Base-by-base conservation (phyloP, 345 rosid genomes). In the Hypericum androsaemum region DNA sequence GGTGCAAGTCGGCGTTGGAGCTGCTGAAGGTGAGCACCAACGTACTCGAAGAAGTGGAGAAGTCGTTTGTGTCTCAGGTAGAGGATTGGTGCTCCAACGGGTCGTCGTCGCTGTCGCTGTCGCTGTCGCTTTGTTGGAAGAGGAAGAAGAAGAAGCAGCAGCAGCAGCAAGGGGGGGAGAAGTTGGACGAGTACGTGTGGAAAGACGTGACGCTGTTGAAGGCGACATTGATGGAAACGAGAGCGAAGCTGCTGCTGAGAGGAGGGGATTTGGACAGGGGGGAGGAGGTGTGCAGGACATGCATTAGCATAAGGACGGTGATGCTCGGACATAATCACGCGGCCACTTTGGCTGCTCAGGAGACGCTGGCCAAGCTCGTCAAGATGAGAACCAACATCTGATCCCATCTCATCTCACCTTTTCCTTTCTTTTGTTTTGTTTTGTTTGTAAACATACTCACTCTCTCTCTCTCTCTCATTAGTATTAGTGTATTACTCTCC, bases 91-190 rank as follows among this genome's bases (percentile, higher is more conserved):
- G 90, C 52, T 90, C 80, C 6, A 83, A 81, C 3, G 32, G 32
- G 32, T 22, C 32, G 32, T 22, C 4, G 32, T 22, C 32, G 4
- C n/a, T n/a, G n/a, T n/a, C n/a, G n/a, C n/a, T n/a, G n/a, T n/a
- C n/a, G n/a, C n/a, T n/a, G n/a, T 80, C 89, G 0, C 86, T 89
- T 5, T 89, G 94, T 58, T 89, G 97, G 97, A 89, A 73, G 75
- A 86, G 78, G 63, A 75, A 66, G 50, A 42, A 73, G 35, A 75
- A 63, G 32, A 37, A 77, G 83, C n/a, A n/a, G n/a, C n/a, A n/a
- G n/a, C n/a, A n/a, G n/a, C n/a, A n/a, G n/a, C n/a, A n/a, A n/a
- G 32, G 4, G 8, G 73, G 65, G 13, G 75, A 73, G 52, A 74
- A 72, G 52, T 84, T 89, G 13, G 88, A 89, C 58, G 95, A 84